A percentile compares a stretch with the other conserved stretches of the same genome.
These are phyloP conservation scores for Sordariomycetes sp. DNA, from an alignment of 2,329 filamentous ascomycete genomes.

Conservation along the genomic window DNA sequence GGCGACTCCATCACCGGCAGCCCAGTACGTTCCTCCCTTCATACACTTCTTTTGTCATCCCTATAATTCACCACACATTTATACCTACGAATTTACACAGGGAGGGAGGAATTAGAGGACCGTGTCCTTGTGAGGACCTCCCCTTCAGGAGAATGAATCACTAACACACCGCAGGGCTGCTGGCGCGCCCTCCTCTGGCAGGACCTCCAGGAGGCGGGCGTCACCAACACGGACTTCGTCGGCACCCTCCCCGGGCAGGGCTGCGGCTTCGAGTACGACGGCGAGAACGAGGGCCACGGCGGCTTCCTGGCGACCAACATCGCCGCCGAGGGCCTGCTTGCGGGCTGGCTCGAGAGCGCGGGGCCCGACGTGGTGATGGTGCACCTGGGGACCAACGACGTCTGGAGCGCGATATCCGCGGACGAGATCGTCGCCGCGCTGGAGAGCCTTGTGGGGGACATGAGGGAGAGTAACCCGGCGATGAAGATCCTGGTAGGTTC, in stretches of 20 bases:
- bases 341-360: conserved; percentile 23
- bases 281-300: conserved; percentile 30
- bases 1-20: conserved; percentile 34
- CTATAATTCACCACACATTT: too few species aligned
- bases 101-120: too few species aligned
- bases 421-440: conserved; percentile 1
- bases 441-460: conserved; percentile 2
- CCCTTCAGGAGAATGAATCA: neutral
- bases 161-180: conserved; percentile 14
- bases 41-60: neutral
- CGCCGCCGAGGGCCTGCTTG: conserved; percentile 24
- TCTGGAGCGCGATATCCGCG: conserved; percentile 9
- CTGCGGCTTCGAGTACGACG: conserved; percentile 21
- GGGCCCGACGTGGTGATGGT: conserved; percentile 31
- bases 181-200: conserved; percentile 31
- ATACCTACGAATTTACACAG: neutral
- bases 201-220: conserved; percentile 20
- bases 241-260: conserved; percentile 24
- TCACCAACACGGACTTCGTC: conserved; percentile 28
- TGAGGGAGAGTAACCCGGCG: conserved; percentile 1
- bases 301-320: conserved; percentile 31
- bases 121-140: too few species aligned
- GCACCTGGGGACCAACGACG: conserved; percentile 35
- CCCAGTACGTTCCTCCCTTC: conserved; percentile 11
- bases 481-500: conserved; percentile 4